phyloP scores from a whole-genome alignment of 768 basidiomycete species.

The Lyophyllum decastes region DNA sequence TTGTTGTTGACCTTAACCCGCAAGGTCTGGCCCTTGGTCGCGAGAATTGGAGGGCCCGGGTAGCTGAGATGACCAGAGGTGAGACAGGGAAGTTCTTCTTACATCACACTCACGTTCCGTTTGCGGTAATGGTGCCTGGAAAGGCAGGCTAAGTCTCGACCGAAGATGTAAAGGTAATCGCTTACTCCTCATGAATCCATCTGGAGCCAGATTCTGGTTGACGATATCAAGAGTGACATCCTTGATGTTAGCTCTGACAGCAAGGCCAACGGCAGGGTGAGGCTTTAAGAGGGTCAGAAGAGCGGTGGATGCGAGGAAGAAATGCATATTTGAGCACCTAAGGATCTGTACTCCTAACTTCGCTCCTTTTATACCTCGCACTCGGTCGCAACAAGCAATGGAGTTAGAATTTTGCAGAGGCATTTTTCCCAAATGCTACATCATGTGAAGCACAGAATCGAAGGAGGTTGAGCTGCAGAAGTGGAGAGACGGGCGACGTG shows the following conservation, averaged over 20 bases:
- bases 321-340: conserved; percentile 21
- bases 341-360: background rate
- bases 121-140: conserved; percentile 22
- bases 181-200: conserved; percentile 37
- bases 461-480: background rate
- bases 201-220: conserved; percentile 43
- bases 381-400: background rate
- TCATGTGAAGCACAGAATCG: background rate
- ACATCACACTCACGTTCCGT: conserved; percentile 20
- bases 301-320: conserved; percentile 17
- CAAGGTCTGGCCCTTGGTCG: conserved; percentile 44
- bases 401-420: background rate
- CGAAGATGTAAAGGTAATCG: background rate
- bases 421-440: background rate
- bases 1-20: conserved; percentile 45
- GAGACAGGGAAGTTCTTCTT: background rate
- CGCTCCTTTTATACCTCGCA: conserved; percentile 8
- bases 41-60: conserved; percentile 49
- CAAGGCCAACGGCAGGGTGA: conserved; percentile 9
- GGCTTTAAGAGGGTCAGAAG: conserved; percentile 18
- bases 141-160: background rate
- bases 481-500: background rate
- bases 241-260: conserved; percentile 11
- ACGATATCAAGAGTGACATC: conserved; percentile 33
- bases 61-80: conserved; percentile 14